Evolutionary conservation across 2,329 filamentous ascomycete genomes (phyloP), one percentile per base, ranked within the genome.

Genomic region (Fusarium nematophilum): DNA sequence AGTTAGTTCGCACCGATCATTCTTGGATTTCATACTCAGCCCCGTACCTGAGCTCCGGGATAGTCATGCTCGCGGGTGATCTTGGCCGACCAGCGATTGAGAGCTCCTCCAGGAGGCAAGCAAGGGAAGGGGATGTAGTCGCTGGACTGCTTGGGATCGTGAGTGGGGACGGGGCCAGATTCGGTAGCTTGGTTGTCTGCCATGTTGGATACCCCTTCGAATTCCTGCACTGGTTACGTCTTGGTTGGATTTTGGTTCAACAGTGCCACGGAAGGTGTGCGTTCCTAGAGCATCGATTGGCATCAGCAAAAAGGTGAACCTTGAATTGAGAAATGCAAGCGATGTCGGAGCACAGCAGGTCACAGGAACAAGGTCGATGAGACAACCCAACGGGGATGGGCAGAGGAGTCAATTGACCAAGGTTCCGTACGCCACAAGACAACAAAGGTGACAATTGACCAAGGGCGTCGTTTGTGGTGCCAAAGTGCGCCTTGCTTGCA

Each of bases 41-140:
- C n/a, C n/a, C 75, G 54, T 75, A 91, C 92, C 84, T 96, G 92
- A 39, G 94, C 93, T 23, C 92, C 94, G 1, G 94, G 93, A 69
- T 91, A 96, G 75, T 97, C 92, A 87, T 97, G 92, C 51, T 84
- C 90, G 52, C 85, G 87, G 9, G 94, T 98, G 57, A 97, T 78
- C 37, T 86, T 88, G 14, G 91, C 86, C 5, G 93, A 97, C 85
- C 91, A 96, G 57, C 90, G 87, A 78, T 98, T 98, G 63, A 98
- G 79, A 15, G 79, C 69, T 3, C 80, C 83, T 11, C 82, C 82
- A 0, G 83, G 74, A 3, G 83, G 81, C 6, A 86, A 75, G 47
- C 73, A 75, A 36, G 78, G 74, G 72, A 85, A 86, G 53, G 81
- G 79, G 66, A 84, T 77, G 67, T 85, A 86, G 61, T 85, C 83